phyloP scores from a whole-genome alignment of 352 stramenopile genomes.

The Globisporangium yorkense region DNA sequence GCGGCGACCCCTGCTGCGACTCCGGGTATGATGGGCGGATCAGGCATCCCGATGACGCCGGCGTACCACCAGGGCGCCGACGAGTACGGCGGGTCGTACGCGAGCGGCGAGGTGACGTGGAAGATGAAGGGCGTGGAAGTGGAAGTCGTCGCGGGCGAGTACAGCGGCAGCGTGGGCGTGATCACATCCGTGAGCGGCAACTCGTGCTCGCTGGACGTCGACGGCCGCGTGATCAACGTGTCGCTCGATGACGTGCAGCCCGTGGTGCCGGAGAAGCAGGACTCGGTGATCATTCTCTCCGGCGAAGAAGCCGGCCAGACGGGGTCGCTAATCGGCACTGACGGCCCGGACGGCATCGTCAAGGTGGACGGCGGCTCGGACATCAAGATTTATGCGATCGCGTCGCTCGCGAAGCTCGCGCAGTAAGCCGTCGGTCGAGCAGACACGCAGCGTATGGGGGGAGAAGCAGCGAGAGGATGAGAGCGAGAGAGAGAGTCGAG shows the following conservation, averaged over 20 bases:
- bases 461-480: neutral
- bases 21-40: constrained; percentile 61
- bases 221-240: constrained; percentile 63
- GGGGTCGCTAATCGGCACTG: constrained; percentile 82
- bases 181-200: constrained; percentile 67
- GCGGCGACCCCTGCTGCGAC: constrained; percentile 61
- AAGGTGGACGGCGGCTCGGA: constrained; percentile 85
- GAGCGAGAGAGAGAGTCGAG: neutral
- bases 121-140: constrained; percentile 87
- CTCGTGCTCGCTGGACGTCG: constrained; percentile 77
- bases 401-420: constrained; percentile 75
- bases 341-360: constrained; percentile 82
- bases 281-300: constrained; percentile 84
- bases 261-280: constrained; percentile 80
- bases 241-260: constrained; percentile 65
- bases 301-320: constrained; percentile 82
- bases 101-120: constrained; percentile 71
- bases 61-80: constrained; percentile 44
- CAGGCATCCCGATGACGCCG: constrained; percentile 70
- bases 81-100: constrained; percentile 31
- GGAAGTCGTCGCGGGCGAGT: constrained; percentile 61
- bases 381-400: constrained; percentile 88
- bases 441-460: neutral
- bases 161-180: constrained; percentile 60
- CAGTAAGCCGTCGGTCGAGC: constrained; percentile 34